phyloP scores from a whole-genome alignment of 2,329 filamentous ascomycete species.

The Aspergillus brunneoviolaceus region DNA sequence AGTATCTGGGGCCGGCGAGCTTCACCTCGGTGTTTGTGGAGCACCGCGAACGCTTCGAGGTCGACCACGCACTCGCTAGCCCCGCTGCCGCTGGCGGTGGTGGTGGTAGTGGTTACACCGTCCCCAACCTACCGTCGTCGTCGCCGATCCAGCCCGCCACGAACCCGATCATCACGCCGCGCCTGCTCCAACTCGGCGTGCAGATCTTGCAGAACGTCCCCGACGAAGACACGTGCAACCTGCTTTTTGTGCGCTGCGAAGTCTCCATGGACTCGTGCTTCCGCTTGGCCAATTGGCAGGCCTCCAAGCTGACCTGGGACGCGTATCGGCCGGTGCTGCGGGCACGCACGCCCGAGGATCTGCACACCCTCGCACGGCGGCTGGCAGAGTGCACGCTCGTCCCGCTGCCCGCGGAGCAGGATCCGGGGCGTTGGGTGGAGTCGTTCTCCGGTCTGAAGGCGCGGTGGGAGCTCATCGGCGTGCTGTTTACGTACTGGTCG shows the following conservation, averaged over 20 bases:
- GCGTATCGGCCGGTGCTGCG: background rate
- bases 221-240: background rate
- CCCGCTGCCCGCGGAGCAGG: background rate
- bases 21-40: conserved; percentile 7
- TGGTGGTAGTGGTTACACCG: background rate
- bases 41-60: conserved; percentile 5
- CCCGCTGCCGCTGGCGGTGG: background rate
- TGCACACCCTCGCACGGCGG: background rate
- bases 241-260: background rate
- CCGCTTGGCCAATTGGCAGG: background rate
- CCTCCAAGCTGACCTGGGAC: background rate
- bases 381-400: background rate
- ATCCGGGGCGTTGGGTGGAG: background rate
- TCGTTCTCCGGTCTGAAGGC: background rate
- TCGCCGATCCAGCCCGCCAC: background rate
- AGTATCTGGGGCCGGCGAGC: conserved; percentile 8
- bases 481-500: conserved; percentile 6
- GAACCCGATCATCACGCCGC: background rate
- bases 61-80: background rate
- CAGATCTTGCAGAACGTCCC: conserved; percentile 3
- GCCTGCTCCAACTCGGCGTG: background rate
- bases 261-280: conserved; percentile 1
- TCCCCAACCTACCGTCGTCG: background rate
- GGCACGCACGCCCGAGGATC: background rate
- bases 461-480: background rate